A percentile compares a stretch with the other conserved stretches of the same genome.
phyloP scores from a whole-genome alignment of 345 rosid genomes.

The Diplotaxis tenuifolia region DNA sequence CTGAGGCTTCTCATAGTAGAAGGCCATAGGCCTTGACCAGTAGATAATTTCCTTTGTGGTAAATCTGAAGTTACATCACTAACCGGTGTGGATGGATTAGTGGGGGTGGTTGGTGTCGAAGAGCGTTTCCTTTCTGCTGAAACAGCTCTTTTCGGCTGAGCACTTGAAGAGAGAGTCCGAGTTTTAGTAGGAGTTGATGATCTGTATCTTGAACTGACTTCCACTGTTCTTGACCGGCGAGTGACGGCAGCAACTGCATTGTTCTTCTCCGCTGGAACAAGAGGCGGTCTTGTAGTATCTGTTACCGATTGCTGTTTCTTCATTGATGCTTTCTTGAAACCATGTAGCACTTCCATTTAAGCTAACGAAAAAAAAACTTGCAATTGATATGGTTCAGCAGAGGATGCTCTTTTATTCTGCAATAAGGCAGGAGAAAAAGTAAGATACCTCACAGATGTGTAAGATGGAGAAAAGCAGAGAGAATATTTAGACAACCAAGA shows the following conservation, averaged over 20 bases:
- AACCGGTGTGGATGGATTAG: slow-evolving; percentile 70
- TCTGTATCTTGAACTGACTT: slow-evolving; percentile 74
- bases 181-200: slow-evolving; percentile 54
- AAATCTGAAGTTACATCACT: slow-evolving; percentile 52
- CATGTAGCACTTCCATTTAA: slow-evolving; percentile 64
- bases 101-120: slow-evolving; percentile 62
- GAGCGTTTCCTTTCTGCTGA: slow-evolving; percentile 87
- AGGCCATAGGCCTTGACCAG: slow-evolving; percentile 87
- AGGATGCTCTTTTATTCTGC: slow-evolving; percentile 47
- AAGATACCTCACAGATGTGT: slow-evolving; percentile 51
- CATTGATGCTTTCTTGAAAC: slow-evolving; percentile 41
- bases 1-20: slow-evolving; percentile 96
- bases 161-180: slow-evolving; percentile 37
- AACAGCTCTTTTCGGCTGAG: slow-evolving; percentile 61
- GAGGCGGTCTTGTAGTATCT: slow-evolving; percentile 59
- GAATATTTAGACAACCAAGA: slow-evolving; percentile 41
- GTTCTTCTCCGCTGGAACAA: slow-evolving; percentile 74
- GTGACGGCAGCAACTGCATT: slow-evolving; percentile 36
- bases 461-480: slow-evolving; percentile 47
- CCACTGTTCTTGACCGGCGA: slow-evolving; percentile 59
- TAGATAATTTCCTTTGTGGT: slow-evolving; percentile 53
- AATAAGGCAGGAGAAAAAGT: slow-evolving; percentile 43
- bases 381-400: slow-evolving; percentile 44
- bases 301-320: slow-evolving; percentile 47
- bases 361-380: slow-evolving; percentile 43